Percentiles rank a stretch among this genome's conserved stretches.
Conservation (phyloP, 192 early-diverging fungal genomes). For the Backusella luteola region DNA sequence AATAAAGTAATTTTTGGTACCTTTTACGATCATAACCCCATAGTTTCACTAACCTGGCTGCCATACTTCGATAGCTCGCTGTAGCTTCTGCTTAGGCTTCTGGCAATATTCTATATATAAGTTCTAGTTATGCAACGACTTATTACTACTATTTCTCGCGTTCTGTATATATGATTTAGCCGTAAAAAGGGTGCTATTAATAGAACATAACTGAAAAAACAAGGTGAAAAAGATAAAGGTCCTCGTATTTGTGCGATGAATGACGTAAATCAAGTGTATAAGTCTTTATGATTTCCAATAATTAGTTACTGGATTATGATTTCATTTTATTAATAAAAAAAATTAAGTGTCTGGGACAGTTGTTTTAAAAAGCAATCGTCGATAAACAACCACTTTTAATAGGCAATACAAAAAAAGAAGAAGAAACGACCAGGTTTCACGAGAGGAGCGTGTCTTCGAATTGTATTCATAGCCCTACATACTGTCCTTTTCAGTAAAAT, state of each 20-base stretch:
- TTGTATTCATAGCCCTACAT: neutral
- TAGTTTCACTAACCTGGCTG: neutral
- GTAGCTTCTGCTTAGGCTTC: no score
- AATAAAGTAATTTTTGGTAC: neutral
- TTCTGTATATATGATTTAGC: neutral
- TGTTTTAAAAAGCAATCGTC: neutral
- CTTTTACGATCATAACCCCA: neutral
- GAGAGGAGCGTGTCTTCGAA: neutral
- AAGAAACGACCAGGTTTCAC: neutral
- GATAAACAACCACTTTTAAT: neutral
- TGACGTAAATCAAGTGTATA: neutral
- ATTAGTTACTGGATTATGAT: neutral
- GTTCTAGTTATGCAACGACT: neutral
- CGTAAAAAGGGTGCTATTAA: neutral
- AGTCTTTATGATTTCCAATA: neutral
- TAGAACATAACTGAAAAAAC: neutral
- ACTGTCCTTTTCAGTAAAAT: no score
- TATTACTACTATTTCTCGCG: neutral
- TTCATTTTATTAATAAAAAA: neutral
- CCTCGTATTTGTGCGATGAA: neutral
- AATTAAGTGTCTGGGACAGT: neutral
- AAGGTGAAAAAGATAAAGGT: neutral
- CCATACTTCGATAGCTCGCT: no score
- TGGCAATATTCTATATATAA: no score
- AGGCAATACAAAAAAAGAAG: no score